phyloP scores from a whole-genome alignment of 1,139 yeast genomes.

The Geotrichum klebahnii region DNA sequence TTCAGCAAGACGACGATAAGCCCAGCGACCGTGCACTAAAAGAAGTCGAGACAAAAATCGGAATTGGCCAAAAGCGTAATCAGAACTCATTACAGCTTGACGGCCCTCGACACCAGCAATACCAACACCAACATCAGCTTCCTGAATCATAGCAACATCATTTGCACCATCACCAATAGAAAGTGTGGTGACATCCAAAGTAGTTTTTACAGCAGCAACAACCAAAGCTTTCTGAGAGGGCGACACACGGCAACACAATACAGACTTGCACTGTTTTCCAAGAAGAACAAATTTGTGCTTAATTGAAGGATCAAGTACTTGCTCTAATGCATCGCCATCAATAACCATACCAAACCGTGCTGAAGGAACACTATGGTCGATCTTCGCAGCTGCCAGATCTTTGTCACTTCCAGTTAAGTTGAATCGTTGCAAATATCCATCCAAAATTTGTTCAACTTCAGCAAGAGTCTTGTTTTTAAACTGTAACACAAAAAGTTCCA shows the following conservation, averaged over 20 bases:
- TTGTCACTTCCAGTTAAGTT: conserved; percentile 57
- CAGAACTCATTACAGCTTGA: conserved; percentile 97
- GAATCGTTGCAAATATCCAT: conserved; percentile 60
- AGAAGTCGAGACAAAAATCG: conserved; percentile 73
- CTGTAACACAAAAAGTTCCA: conserved; percentile 75
- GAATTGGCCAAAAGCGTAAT: conserved; percentile 94
- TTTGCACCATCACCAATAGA: conserved; percentile 98
- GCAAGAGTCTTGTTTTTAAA: conserved; percentile 44
- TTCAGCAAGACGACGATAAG: conserved; percentile 83
- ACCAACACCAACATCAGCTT: conserved; percentile 97
- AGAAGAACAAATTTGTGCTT: conserved; percentile 70
- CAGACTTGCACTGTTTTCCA: conserved; percentile 92
- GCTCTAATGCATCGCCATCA: conserved; percentile 86
- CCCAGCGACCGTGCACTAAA: conserved; percentile 94
- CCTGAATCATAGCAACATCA: conserved; percentile 98
- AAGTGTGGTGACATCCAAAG: conserved; percentile 79
- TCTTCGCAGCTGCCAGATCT: conserved; percentile 58
- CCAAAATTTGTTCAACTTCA: conserved; percentile 54
- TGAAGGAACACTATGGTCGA: conserved; percentile 72
- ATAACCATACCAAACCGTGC: conserved; percentile 77
- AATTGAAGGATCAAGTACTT: conserved; percentile 55
- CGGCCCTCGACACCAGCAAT: conserved; percentile 98
- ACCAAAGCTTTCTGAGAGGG: conserved; percentile 97
- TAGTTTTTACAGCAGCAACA: conserved; percentile 79
- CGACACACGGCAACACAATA: conserved; percentile 90